These are phyloP conservation scores for Picochlorum costavermella DNA, from an alignment of 139 green algal species.

Conservation along the genomic window DNA sequence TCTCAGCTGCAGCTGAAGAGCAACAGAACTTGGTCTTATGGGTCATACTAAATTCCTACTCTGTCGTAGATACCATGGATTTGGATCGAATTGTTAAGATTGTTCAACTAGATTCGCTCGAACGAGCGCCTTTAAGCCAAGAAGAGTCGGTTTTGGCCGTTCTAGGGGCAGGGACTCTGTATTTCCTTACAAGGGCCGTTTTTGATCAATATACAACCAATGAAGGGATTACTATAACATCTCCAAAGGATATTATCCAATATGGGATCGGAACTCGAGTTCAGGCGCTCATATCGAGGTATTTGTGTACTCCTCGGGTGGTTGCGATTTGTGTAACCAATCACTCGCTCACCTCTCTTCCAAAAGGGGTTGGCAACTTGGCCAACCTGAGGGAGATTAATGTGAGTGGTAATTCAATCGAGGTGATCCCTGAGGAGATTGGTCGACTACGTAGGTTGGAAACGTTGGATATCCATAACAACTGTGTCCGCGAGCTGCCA, in stretches of 20 bases:
- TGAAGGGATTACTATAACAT: slow-evolving; percentile 2
- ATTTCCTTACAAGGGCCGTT: not conserved
- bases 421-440: slow-evolving; percentile 45
- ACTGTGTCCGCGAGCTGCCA: slow-evolving; percentile 36
- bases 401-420: slow-evolving; percentile 28
- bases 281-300: not conserved
- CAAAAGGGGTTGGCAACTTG: slow-evolving; percentile 9
- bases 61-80: too few species aligned
- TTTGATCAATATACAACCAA: not conserved
- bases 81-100: too few species aligned
- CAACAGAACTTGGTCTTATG: too few species aligned
- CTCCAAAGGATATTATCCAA: slow-evolving; percentile 2
- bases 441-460: slow-evolving; percentile 35
- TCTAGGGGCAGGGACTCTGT: too few species aligned
- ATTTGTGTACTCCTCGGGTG: not conserved
- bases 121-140: too few species aligned
- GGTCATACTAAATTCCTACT: too few species aligned
- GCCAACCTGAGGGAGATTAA: slow-evolving; percentile 5
- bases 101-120: too few species aligned
- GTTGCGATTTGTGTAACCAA: slow-evolving; percentile 3
- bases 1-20: too few species aligned
- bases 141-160: too few species aligned
- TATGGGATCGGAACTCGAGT: not conserved
- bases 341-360: not conserved
- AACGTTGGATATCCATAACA: slow-evolving; percentile 48